Evolutionary conservation across 2,329 filamentous ascomycete genomes (phyloP).

Genomic region (Penicillium sp.): DNA sequence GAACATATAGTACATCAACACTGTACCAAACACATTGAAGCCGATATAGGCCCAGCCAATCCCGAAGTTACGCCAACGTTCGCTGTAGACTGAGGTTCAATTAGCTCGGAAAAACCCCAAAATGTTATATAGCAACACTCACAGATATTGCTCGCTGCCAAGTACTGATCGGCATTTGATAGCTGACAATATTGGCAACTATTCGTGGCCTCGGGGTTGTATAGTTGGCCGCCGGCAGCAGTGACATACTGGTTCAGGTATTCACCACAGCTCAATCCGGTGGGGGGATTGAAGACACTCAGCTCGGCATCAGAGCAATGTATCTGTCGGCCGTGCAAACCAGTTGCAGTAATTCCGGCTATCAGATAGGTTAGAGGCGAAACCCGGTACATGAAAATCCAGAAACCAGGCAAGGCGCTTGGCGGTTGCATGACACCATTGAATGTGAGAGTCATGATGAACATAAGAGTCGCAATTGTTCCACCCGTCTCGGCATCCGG

Average conservation of each 20-base stretch:
- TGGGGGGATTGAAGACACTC: constrained; percentile 66
- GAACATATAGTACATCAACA: constrained; percentile 59
- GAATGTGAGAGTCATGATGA: constrained; percentile 75
- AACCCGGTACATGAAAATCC: constrained; percentile 82
- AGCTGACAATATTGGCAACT: constrained; percentile 57
- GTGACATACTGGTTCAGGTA: constrained; percentile 62
- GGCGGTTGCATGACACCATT: constrained; percentile 71
- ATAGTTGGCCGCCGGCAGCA: constrained; percentile 58
- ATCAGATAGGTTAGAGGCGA: constrained; percentile 85
- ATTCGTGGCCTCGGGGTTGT: constrained; percentile 52
- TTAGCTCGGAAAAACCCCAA: constrained; percentile 1
- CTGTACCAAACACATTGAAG: constrained; percentile 62
- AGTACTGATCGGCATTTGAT: constrained; percentile 45
- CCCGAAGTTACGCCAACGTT: constrained; percentile 72
- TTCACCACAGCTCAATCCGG: constrained; percentile 60
- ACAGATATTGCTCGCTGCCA: constrained; percentile 51
- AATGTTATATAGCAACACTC: constrained; percentile 7
- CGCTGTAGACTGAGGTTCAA: constrained; percentile 48
- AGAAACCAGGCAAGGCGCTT: constrained; percentile 69
- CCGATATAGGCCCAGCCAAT: constrained; percentile 63
- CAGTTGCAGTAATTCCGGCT: constrained; percentile 70
- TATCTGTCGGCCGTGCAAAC: constrained; percentile 69
- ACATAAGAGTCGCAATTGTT: constrained; percentile 75
- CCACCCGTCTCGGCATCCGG: constrained; percentile 75
- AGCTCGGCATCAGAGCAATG: constrained; percentile 72